Evolutionary conservation across 768 basidiomycete genomes (phyloP), one percentile per base, ranked within the genome.

Genomic region (Xerocomus potaroensis): DNA sequence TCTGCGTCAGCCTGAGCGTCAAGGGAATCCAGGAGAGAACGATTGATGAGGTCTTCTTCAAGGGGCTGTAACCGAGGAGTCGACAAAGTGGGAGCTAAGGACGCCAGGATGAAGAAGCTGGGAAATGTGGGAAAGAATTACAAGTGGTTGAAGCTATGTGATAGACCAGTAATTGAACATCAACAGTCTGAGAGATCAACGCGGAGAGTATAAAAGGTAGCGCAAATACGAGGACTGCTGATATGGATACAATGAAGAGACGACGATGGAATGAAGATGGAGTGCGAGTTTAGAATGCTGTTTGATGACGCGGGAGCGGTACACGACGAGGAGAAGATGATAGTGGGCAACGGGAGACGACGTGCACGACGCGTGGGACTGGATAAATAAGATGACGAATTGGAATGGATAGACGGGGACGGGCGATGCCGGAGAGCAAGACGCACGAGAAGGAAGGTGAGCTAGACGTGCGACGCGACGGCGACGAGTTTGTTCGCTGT

Each of bases 1-100:
- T 89, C 87, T 46, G 85, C 77, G 77, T 90, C 87, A 41, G 83
- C 87, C 68, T 87, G 82, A 45, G 83, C 85, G 77, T 91, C 81
- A 62, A 91, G 77, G 33, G 83, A 85, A 67, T 87, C 88, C 56
- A 91, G 71, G 48, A 91, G 77, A 45, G 87, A 89, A 65, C 83
- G 83, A 73, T 90, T 91, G 64, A 91, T 88, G 60, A 83, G 82
- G 69, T 86, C 87, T 78, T 91, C 88, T 59, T 69, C 63, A 27
- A 64, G 56, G 57, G 69, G 71, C 58, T 69, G 71, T 35, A 43
- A 53, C 55, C 51, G 55, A 59, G 63, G 53, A 67, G 59, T 53
- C 18, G 63, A 57, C 56, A 49, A 53, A 38, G 30, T 55, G 68
- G 65, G 53, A 59, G 63, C 53, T 71, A 73, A 69, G 63, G 73